Percentiles rank a stretch among this genome's conserved stretches.
These are phyloP conservation scores for Umbellularia californica DNA, from an alignment of 164 flowering plant species.

Conservation along the genomic window DNA sequence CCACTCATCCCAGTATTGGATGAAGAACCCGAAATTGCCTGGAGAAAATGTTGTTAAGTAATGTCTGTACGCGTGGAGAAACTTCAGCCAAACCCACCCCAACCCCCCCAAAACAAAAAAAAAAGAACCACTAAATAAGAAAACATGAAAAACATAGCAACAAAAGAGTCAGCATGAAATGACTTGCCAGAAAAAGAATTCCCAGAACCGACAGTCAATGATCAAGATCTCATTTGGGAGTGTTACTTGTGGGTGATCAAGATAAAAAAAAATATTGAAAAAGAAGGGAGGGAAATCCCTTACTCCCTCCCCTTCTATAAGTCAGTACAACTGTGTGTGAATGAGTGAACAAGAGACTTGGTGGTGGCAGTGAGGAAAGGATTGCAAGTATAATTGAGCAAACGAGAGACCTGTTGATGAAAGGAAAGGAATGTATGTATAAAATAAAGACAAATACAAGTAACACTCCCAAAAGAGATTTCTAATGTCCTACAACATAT, in stretches of 20 bases:
- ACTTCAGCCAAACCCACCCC: too few species aligned
- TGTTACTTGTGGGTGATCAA: too few species aligned
- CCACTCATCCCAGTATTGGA: slow-evolving; percentile 45
- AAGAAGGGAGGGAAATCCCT: neutral
- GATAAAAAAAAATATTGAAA: neutral
- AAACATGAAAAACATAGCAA: too few species aligned
- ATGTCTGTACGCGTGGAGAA: neutral
- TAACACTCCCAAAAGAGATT: too few species aligned
- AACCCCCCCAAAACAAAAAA: neutral
- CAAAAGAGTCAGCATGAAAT: neutral
- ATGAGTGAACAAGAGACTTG: neutral
- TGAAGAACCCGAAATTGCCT: slow-evolving; percentile 64
- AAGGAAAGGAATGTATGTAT: too few species aligned
- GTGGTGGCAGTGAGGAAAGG: neutral
- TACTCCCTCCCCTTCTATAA: neutral
- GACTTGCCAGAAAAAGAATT: neutral
- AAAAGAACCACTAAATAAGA: neutral
- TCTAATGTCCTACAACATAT: too few species aligned
- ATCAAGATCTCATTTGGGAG: neutral
- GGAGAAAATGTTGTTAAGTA: slow-evolving; percentile 7
- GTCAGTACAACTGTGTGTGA: neutral
- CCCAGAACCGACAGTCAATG: neutral
- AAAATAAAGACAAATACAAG: too few species aligned
- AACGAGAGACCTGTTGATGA: too few species aligned
- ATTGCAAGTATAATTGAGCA: too few species aligned